Percentiles rank a stretch among this genome's conserved stretches.
Evolutionary conservation across 192 early-diverging fungal species (phyloP).

Genomic region (Gonapodya prolifera): DNA sequence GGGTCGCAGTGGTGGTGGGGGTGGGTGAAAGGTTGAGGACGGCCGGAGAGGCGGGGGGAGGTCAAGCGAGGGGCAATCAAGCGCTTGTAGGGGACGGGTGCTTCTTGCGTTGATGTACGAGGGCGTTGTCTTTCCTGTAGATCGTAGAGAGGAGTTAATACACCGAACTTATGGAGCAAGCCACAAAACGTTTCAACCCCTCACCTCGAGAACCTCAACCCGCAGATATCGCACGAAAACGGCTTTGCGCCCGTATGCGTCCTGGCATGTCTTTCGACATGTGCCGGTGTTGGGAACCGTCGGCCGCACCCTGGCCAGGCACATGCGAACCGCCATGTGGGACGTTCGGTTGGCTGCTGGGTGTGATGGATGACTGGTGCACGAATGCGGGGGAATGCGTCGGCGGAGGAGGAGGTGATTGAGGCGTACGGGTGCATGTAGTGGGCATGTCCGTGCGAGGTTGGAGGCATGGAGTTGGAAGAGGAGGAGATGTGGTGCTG

Average conservation of each 20-base stretch:
- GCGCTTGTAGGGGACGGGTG: too few relatives aligned
- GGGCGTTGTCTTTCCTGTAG: background rate
- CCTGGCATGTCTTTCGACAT: background rate
- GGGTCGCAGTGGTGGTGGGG: too few relatives aligned
- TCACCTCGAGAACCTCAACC: background rate
- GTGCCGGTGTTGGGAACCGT: background rate
- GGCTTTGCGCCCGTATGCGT: background rate
- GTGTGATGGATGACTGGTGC: background rate
- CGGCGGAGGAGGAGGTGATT: too few relatives aligned
- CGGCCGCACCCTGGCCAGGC: background rate
- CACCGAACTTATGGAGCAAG: background rate
- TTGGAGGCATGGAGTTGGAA: too few relatives aligned
- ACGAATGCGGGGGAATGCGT: too few relatives aligned
- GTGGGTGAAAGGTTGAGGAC: too few relatives aligned
- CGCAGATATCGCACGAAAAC: background rate
- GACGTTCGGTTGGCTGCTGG: background rate
- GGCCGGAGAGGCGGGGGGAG: too few relatives aligned
- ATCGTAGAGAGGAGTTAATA: background rate
- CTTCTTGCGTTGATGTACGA: background rate
- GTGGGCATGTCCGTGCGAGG: too few relatives aligned
- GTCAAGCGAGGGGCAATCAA: background rate
- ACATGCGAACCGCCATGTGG: background rate
- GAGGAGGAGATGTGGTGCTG: too few relatives aligned
- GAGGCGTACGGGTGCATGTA: too few relatives aligned
- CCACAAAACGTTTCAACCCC: background rate